Evolutionary conservation across 1,139 yeast species (phyloP).

Genomic region (Kluyveromyces sp.): DNA sequence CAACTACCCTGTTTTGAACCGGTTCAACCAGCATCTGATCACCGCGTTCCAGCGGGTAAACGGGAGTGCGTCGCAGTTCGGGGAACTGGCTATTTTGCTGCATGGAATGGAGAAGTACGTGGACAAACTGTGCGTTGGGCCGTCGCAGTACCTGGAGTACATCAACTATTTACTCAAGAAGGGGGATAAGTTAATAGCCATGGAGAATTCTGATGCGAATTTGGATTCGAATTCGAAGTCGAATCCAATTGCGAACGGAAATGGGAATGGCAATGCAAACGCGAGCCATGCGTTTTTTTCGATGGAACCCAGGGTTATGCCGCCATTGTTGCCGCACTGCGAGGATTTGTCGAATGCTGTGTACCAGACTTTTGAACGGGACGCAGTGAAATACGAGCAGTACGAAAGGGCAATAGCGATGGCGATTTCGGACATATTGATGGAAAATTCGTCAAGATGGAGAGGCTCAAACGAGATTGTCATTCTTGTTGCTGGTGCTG

Average conservation of each 20-base stretch:
- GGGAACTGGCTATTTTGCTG: slow-evolving; percentile 29
- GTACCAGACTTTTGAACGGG: slow-evolving; percentile 65
- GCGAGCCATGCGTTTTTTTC: background rate
- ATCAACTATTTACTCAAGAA: slow-evolving; percentile 42
- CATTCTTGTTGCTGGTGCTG: slow-evolving; percentile 75
- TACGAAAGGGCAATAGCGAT: slow-evolving; percentile 59
- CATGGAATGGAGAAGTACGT: slow-evolving; percentile 41
- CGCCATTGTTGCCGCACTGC: slow-evolving; percentile 67
- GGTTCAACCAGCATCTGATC: slow-evolving; percentile 39
- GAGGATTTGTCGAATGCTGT: slow-evolving; percentile 49
- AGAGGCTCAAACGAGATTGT: slow-evolving; percentile 14
- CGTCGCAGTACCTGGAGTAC: slow-evolving; percentile 42
- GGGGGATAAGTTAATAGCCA: slow-evolving; percentile 24
- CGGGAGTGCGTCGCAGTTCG: slow-evolving; percentile 23
- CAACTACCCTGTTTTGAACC: slow-evolving; percentile 54
- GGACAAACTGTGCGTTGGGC: slow-evolving; percentile 35
- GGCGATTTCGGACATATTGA: slow-evolving; percentile 42
- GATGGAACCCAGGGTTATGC: slow-evolving; percentile 24
- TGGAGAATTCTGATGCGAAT: background rate
- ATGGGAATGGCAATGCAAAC: too few relatives aligned
- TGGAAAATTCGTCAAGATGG: slow-evolving; percentile 5
- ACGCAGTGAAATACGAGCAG: slow-evolving; percentile 54
- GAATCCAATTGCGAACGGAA: too few relatives aligned
- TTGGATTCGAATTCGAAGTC: too few relatives aligned
- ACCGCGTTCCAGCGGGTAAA: slow-evolving; percentile 27